phyloP scores from a whole-genome alignment of 2,329 filamentous ascomycete species.

The Orbilia blumenaviensis region DNA sequence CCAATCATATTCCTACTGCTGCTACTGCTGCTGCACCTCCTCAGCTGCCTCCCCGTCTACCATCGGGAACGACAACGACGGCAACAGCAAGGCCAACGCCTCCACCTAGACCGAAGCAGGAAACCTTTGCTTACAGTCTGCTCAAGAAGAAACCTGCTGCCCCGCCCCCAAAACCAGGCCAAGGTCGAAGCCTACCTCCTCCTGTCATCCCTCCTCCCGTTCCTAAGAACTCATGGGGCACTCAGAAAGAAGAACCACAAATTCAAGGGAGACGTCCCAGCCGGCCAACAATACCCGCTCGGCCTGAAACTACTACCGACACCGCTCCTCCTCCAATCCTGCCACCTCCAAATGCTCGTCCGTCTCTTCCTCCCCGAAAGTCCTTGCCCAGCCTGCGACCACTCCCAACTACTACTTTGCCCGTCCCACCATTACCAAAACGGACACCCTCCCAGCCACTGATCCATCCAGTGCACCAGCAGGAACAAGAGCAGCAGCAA shows the following conservation, averaged over 20 bases:
- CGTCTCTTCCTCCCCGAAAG: background rate
- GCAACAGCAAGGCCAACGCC: no score
- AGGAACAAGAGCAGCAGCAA: background rate
- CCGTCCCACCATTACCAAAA: conserved; percentile 16
- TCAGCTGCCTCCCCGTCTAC: background rate
- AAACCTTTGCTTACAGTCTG: background rate
- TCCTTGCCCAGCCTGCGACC: conserved; percentile 1
- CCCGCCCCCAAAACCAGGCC: background rate
- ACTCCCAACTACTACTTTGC: background rate
- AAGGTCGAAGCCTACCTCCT: conserved; percentile 26
- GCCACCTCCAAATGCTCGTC: background rate
- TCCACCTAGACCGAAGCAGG: background rate
- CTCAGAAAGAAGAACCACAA: background rate
- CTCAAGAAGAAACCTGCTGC: background rate
- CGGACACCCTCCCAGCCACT: background rate
- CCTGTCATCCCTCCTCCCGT: conserved; percentile 7
- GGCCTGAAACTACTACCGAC: no score
- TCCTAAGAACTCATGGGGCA: conserved; percentile 11
- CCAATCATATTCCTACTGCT: background rate
- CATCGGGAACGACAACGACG: no score
- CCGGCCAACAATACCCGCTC: no score
- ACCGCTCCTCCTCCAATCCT: background rate
- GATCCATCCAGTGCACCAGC: background rate
- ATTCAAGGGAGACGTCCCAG: background rate
- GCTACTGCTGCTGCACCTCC: background rate